phyloP scores from a whole-genome alignment of 2,329 filamentous ascomycete species.

The Nectriaceae sp. region DNA sequence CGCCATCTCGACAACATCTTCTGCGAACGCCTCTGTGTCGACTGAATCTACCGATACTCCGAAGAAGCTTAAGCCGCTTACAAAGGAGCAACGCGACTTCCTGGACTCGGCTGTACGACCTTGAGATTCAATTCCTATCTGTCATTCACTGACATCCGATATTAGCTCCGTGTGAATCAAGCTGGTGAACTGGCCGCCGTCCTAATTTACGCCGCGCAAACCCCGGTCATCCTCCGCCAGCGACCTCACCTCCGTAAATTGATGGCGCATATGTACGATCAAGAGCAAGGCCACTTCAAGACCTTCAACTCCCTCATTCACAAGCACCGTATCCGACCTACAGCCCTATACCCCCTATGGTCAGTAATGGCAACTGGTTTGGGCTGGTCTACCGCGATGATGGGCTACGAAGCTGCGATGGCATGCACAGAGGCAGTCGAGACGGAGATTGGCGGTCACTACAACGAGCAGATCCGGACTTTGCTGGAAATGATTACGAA shows the following conservation, averaged over 20 bases:
- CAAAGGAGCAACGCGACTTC: slow-evolving; percentile 69
- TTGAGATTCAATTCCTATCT: neutral
- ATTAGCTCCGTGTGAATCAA: slow-evolving; percentile 90
- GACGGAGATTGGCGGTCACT: slow-evolving; percentile 95
- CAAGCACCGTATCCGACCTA: slow-evolving; percentile 87
- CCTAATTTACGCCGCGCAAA: slow-evolving; percentile 90
- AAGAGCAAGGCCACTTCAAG: slow-evolving; percentile 83
- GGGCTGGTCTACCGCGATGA: slow-evolving; percentile 84
- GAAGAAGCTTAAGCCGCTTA: slow-evolving; percentile 61
- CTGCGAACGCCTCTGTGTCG: slow-evolving; percentile 17
- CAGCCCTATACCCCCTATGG: slow-evolving; percentile 92
- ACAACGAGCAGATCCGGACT: slow-evolving; percentile 85
- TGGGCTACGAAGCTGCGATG: slow-evolving; percentile 95
- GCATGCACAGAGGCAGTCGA: slow-evolving; percentile 98
- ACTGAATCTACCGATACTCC: slow-evolving; percentile 26
- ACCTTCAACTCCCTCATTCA: slow-evolving; percentile 85
- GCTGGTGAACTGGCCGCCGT: slow-evolving; percentile 96
- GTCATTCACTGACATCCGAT: neutral
- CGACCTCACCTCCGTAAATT: slow-evolving; percentile 87
- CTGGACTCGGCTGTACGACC: slow-evolving; percentile 69
- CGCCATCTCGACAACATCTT: slow-evolving; percentile 23
- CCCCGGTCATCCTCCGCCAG: slow-evolving; percentile 73
- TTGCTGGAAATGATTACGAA: slow-evolving; percentile 79
- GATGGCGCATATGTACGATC: slow-evolving; percentile 98
- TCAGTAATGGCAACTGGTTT: slow-evolving; percentile 75